Conservation (phyloP, 2,329 filamentous ascomycete genomes). For the Ceratocystis lukuohia region DNA sequence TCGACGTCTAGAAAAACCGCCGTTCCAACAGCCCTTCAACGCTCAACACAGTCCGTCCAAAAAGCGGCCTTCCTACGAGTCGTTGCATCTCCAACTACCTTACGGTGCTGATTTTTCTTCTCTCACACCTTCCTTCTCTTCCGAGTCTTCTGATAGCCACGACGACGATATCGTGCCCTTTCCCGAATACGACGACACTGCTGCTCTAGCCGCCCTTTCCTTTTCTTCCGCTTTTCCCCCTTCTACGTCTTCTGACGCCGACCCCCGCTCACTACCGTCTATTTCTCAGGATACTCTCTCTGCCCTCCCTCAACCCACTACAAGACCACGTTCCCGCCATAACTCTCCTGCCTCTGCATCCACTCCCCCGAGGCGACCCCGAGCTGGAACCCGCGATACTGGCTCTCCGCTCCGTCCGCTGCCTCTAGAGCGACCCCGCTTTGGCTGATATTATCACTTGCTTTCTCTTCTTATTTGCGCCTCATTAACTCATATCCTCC, state of each 20-base stretch:
- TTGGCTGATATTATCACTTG: conserved; percentile 14
- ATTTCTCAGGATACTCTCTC: conserved; percentile 16
- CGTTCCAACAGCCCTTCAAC: conserved; percentile 19
- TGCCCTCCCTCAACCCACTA: conserved; percentile 12
- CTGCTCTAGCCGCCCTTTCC: conserved; percentile 13
- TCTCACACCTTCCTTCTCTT: conserved; percentile 4
- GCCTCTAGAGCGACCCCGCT: conserved; percentile 18
- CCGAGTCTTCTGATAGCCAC: conserved; percentile 5
- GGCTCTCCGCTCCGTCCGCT: conserved; percentile 18
- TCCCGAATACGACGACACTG: conserved; percentile 19
- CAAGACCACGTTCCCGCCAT: conserved; percentile 18
- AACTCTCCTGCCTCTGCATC: conserved; percentile 17
- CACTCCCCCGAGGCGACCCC: conserved; percentile 17
- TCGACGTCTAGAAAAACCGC: conserved; percentile 19
- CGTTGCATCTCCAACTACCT: conserved; percentile 17
- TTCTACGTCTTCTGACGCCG: conserved; percentile 8
- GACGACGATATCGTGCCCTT: conserved; percentile 18
- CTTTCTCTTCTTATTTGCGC: conserved; percentile 7
- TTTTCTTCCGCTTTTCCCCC: conserved; percentile 13
- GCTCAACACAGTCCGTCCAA: conserved; percentile 14
- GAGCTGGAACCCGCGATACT: conserved; percentile 19
- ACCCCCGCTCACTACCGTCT: conserved; percentile 18
- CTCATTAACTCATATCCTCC: not conserved
- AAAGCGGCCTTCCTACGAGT: conserved; percentile 10
- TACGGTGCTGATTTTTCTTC: conserved; percentile 19